These are phyloP conservation scores for Dactylorhiza incarnata DNA, from an alignment of 106 monocot species.

Conservation along the genomic window DNA sequence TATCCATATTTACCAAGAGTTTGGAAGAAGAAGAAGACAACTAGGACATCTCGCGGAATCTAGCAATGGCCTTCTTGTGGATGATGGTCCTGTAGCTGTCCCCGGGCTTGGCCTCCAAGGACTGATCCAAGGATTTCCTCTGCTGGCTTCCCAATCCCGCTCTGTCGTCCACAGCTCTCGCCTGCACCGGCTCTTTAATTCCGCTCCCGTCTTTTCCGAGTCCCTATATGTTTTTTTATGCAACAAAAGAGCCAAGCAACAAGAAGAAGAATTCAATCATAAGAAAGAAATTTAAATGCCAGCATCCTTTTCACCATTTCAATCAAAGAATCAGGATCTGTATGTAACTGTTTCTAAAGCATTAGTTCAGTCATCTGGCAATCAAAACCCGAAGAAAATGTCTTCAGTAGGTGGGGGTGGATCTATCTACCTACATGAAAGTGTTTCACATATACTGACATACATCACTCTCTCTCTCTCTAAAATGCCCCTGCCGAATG, in stretches of 20 bases:
- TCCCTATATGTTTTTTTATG: constrained; percentile 38
- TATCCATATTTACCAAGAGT: too few relatives aligned
- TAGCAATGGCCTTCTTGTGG: constrained; percentile 93
- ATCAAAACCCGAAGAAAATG: too few relatives aligned
- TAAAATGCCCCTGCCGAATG: too few relatives aligned
- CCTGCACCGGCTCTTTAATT: constrained; percentile 89
- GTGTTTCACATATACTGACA: too few relatives aligned
- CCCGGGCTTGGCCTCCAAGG: constrained; percentile 79
- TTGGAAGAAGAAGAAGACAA: not conserved
- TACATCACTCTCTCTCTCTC: too few relatives aligned
- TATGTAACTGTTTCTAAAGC: not conserved
- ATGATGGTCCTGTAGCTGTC: constrained; percentile 91
- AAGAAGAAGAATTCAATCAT: not conserved
- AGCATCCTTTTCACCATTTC: not conserved
- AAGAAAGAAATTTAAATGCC: not conserved
- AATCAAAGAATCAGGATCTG: not conserved
- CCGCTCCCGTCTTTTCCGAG: constrained; percentile 95
- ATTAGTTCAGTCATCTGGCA: not conserved
- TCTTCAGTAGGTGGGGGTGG: too few relatives aligned
- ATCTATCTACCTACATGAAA: too few relatives aligned
- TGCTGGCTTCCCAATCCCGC: constrained; percentile 85
- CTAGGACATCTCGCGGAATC: constrained; percentile 85
- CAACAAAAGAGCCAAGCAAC: constrained; percentile 3
- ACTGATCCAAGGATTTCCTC: constrained; percentile 52
- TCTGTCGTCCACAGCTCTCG: constrained; percentile 63